Evolutionary conservation across 2,329 filamentous ascomycete species (phyloP).

Genomic region (Cyanodermella asteris): DNA sequence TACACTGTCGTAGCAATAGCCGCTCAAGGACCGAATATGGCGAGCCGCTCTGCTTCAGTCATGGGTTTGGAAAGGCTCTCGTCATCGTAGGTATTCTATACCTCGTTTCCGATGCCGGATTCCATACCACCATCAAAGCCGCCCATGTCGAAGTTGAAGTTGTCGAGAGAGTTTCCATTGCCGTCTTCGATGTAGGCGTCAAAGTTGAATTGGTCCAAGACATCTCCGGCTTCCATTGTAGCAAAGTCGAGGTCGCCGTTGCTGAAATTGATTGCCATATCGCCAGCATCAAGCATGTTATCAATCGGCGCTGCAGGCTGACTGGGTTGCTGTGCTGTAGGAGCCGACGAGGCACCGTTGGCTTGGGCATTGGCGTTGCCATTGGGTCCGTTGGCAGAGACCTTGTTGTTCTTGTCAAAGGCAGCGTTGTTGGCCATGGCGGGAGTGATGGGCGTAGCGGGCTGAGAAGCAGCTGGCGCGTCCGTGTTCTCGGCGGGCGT

Average conservation of each 20-base stretch:
- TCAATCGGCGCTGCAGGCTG: conserved; percentile 4
- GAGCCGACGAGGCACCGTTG: background rate
- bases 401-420: too few relatives aligned
- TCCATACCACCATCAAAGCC: too few relatives aligned
- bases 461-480: too few relatives aligned
- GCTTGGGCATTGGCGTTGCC: conserved; percentile 2
- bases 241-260: background rate
- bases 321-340: conserved; percentile 1
- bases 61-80: too few relatives aligned
- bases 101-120: too few relatives aligned
- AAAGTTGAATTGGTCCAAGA: conserved; percentile 3
- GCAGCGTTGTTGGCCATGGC: conserved; percentile 24
- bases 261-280: conserved; percentile 4
- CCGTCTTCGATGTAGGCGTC: conserved; percentile 14
- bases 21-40: too few relatives aligned
- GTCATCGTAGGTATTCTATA: too few relatives aligned
- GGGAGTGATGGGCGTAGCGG: conserved; percentile 21
- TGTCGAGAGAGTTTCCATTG: conserved; percentile 25
- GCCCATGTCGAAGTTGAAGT: conserved; percentile 49
- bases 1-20: too few relatives aligned
- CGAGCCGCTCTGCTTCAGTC: too few relatives aligned
- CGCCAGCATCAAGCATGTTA: background rate
- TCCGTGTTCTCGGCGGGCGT: conserved; percentile 24
- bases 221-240: background rate
- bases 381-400: too few relatives aligned